phyloP scores from a whole-genome alignment of 495 filamentous ascomycete species.

The Amphirosellinia nigrospora region DNA sequence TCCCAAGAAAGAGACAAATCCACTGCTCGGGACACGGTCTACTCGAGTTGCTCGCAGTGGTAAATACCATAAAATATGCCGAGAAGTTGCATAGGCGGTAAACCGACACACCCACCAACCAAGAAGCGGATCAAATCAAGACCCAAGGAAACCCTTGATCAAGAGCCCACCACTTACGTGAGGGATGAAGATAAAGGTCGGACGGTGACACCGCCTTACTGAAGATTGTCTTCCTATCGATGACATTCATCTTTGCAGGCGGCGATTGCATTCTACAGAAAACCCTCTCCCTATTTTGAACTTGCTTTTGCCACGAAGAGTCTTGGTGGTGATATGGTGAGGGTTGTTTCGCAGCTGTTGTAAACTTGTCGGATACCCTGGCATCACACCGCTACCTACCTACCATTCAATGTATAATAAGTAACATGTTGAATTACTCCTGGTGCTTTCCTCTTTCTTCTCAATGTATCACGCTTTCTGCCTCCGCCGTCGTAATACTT shows the following conservation, averaged over 20 bases:
- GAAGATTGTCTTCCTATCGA: conserved; percentile 47
- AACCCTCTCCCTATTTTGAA: not conserved
- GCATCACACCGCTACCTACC: not conserved
- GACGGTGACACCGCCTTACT: too few species aligned
- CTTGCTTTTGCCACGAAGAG: not conserved
- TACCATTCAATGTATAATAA: not conserved
- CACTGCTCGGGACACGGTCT: not conserved
- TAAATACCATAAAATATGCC: not conserved
- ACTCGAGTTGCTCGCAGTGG: not conserved
- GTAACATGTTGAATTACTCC: not conserved
- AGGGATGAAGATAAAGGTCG: too few species aligned
- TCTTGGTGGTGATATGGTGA: not conserved
- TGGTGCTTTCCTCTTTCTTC: not conserved
- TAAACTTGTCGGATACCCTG: not conserved
- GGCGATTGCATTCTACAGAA: conserved; percentile 44
- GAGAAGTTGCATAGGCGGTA: not conserved
- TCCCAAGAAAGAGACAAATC: not conserved
- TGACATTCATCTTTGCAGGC: too few species aligned
- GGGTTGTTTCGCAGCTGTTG: not conserved
- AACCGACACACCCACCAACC: not conserved
- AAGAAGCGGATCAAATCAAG: not conserved
- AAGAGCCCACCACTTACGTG: conserved; percentile 19
- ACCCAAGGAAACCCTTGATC: not conserved
- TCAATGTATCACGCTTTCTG: not conserved
- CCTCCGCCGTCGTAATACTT: too few species aligned